Conservation (phyloP, 495 filamentous ascomycete genomes). For the Talaromyces stipitatus region DNA sequence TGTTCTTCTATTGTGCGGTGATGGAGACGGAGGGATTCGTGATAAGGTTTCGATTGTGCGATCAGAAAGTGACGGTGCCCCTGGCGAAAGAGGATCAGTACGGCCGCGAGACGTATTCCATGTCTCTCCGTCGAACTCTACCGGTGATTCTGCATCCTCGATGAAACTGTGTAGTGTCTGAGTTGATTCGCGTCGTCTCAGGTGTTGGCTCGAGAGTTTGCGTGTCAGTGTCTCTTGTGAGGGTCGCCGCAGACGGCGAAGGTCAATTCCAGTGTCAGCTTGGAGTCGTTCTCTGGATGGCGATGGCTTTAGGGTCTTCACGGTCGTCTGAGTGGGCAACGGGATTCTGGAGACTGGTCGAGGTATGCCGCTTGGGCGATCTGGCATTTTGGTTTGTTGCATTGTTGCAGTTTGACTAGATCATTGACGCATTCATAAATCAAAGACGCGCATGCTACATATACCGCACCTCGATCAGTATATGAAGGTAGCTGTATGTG, state of each 20-base stretch:
- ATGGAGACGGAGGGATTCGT: slow-evolving; percentile 56
- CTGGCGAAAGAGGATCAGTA: background rate
- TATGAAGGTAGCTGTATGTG: background rate
- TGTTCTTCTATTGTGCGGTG: slow-evolving; percentile 44
- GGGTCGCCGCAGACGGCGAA: slow-evolving; percentile 28
- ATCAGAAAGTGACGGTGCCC: slow-evolving; percentile 54
- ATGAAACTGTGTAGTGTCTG: slow-evolving; percentile 8
- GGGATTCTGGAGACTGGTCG: slow-evolving; percentile 35
- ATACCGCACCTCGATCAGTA: background rate
- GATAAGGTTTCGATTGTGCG: slow-evolving; percentile 61
- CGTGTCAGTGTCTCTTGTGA: slow-evolving; percentile 30
- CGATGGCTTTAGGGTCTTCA: slow-evolving; percentile 32
- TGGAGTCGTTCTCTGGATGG: slow-evolving; percentile 37
- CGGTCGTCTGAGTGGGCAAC: slow-evolving; percentile 27
- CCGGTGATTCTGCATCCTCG: slow-evolving; percentile 24
- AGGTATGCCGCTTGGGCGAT: slow-evolving; percentile 23
- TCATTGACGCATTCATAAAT: background rate
- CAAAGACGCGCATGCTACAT: background rate
- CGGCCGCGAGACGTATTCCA: background rate
- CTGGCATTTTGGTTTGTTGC: slow-evolving; percentile 1
- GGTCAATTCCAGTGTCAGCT: slow-evolving; percentile 33
- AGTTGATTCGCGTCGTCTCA: slow-evolving; percentile 6
- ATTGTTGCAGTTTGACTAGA: background rate
- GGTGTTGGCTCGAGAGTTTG: slow-evolving; percentile 15
- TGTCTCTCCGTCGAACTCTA: slow-evolving; percentile 2